A percentile compares a stretch with the other conserved stretches of the same genome.
Conservation (phyloP, 805 yeast species). For the Saccharomycopsis sp. region DNA sequence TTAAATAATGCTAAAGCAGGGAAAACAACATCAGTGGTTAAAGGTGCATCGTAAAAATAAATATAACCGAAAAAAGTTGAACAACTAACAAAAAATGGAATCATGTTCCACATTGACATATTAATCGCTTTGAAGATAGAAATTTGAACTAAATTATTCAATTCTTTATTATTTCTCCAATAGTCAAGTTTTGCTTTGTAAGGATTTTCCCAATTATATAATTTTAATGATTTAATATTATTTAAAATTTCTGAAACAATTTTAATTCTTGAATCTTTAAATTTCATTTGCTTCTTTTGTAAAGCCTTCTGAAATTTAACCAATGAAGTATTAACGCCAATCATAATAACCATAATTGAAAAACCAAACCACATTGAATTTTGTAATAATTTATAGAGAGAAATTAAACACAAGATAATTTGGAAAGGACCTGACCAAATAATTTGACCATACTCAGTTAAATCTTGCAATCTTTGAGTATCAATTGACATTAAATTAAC, state of each 20-base stretch:
- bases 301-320: slow-evolving; percentile 61
- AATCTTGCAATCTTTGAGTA: slow-evolving; percentile 79
- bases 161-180: slow-evolving; percentile 85
- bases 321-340: slow-evolving; percentile 70
- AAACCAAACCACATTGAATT: slow-evolving; percentile 97
- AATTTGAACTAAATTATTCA: slow-evolving; percentile 65
- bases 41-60: slow-evolving; percentile 50
- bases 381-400: slow-evolving; percentile 69
- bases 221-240: slow-evolving; percentile 85
- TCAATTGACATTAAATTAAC: slow-evolving; percentile 94
- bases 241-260: slow-evolving; percentile 81
- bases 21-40: slow-evolving; percentile 86
- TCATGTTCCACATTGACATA: slow-evolving; percentile 71
- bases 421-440: slow-evolving; percentile 95
- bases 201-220: slow-evolving; percentile 94
- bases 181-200: slow-evolving; percentile 63
- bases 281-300: slow-evolving; percentile 81
- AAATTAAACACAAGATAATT: slow-evolving; percentile 63
- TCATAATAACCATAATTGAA: slow-evolving; percentile 62
- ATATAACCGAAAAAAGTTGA: slow-evolving; percentile 82
- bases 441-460: slow-evolving; percentile 69
- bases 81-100: slow-evolving; percentile 87
- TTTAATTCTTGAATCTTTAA: slow-evolving; percentile 88
- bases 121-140: slow-evolving; percentile 66
- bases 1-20: slow-evolving; percentile 88